Conservation (phyloP, 2,329 filamentous ascomycete genomes). For the Fusarium keratoplasticum region DNA sequence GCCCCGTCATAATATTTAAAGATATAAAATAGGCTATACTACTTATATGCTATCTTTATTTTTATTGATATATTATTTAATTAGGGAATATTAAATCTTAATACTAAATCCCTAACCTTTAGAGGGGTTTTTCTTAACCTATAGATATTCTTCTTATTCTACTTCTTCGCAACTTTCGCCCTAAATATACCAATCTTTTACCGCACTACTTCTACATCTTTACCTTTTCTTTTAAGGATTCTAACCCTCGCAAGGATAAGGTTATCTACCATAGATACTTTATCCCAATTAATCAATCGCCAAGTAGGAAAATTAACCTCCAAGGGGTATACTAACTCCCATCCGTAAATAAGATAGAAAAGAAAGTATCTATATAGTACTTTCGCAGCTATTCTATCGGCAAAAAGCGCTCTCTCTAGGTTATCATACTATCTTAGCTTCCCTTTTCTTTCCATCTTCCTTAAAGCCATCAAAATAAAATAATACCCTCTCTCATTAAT, state of each 20-base stretch:
- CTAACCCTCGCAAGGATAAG: too few species aligned
- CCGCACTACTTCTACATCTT: too few species aligned
- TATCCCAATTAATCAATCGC: too few species aligned
- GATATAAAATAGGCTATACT: neutral
- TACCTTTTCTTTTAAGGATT: too few species aligned
- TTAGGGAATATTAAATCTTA: neutral
- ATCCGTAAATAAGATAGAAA: too few species aligned
- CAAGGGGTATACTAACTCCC: too few species aligned
- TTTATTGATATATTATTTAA: neutral
- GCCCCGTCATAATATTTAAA: neutral
- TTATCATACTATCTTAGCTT: neutral
- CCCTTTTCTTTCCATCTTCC: rapidly evolving
- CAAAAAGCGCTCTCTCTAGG: too few species aligned
- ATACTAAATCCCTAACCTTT: neutral
- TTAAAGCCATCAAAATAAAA: neutral
- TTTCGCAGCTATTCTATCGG: too few species aligned
- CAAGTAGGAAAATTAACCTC: too few species aligned
- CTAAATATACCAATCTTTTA: neutral
- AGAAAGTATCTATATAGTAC: too few species aligned
- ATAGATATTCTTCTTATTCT: neutral
- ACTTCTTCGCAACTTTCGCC: rapidly evolving
- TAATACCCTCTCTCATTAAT: neutral
- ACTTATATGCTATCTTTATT: neutral
- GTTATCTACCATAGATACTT: too few species aligned
- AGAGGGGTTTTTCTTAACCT: rapidly evolving